Conservation (phyloP, 441 rosid genomes). For the Adansonia gregorii region DNA sequence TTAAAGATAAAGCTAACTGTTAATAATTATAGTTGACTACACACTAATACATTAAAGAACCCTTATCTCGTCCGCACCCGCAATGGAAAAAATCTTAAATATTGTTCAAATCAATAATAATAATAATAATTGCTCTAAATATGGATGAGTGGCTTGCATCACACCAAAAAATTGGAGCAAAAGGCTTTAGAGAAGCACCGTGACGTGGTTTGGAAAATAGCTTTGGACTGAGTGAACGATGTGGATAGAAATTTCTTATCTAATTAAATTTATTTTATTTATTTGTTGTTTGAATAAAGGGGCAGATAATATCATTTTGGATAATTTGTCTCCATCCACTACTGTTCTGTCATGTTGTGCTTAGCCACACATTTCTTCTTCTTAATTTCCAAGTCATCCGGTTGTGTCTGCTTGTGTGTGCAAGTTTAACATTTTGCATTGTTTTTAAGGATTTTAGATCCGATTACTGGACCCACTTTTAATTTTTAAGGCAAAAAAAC, state of each 20-base stretch:
- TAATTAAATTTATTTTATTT: neutral
- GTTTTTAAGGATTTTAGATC: conserved; percentile 1
- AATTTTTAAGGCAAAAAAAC: neutral
- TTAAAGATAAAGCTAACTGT: too few species aligned
- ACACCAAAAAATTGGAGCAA: neutral
- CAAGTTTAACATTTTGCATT: neutral
- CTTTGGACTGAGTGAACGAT: neutral
- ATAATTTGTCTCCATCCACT: conserved; percentile 11
- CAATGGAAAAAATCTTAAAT: too few species aligned
- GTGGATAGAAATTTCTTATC: neutral
- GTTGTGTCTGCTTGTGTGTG: neutral
- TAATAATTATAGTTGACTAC: too few species aligned
- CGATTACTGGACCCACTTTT: neutral
- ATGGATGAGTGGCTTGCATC: neutral
- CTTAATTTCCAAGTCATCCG: neutral
- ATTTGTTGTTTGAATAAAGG: neutral
- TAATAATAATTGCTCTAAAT: too few species aligned
- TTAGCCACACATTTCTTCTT: conserved; percentile 14
- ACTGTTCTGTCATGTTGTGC: conserved; percentile 3
- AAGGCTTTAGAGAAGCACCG: neutral
- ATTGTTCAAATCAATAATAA: too few species aligned
- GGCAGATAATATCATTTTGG: conserved; percentile 6
- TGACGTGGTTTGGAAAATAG: neutral
- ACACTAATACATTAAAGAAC: too few species aligned
- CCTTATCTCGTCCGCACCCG: too few species aligned